A percentile compares a stretch with the other conserved stretches of the same genome.
These are phyloP conservation scores for Mycena sanguinolenta DNA, from an alignment of 768 basidiomycete genomes.

Conservation along the genomic window DNA sequence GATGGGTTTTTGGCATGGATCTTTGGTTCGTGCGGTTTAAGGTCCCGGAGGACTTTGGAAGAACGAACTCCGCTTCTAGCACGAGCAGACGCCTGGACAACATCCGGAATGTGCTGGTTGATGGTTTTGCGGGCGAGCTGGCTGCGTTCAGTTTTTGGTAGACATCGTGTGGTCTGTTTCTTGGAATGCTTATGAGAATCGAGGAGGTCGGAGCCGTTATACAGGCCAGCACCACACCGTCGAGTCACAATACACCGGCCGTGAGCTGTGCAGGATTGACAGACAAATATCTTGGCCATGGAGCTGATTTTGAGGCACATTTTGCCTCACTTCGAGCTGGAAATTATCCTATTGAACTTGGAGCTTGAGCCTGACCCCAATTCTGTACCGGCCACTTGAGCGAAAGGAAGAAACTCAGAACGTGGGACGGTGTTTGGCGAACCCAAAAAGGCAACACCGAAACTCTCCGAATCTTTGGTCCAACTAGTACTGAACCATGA, in stretches of 20 bases:
- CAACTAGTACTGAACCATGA: too few relatives aligned
- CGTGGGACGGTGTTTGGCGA: too few relatives aligned
- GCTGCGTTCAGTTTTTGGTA: conserved; percentile 32
- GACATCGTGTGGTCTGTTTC: not conserved
- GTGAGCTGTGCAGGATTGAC: too few relatives aligned
- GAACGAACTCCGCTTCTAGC: conserved; percentile 32
- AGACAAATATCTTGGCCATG: too few relatives aligned
- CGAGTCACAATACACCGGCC: conserved; percentile 4
- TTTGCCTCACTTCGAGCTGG: too few relatives aligned
- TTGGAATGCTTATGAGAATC: not conserved
- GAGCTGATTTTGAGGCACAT: too few relatives aligned
- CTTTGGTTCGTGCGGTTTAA: conserved; percentile 7
- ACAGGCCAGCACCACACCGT: not conserved
- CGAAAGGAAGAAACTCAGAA: too few relatives aligned
- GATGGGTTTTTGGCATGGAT: not conserved
- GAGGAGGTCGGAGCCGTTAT: not conserved
- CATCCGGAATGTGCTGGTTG: conserved; percentile 35
- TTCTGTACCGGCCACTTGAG: too few relatives aligned
- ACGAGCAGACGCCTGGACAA: conserved; percentile 36
- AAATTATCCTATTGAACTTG: too few relatives aligned
- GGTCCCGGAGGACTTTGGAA: conserved; percentile 31
- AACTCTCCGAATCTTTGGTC: too few relatives aligned
- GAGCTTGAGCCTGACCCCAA: too few relatives aligned
- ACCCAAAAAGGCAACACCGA: too few relatives aligned
- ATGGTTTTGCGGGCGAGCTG: conserved; percentile 37